Evolutionary conservation across 306 rosid species (phyloP), one percentile per base, ranked within the genome.

Genomic region (Malus fusca): DNA sequence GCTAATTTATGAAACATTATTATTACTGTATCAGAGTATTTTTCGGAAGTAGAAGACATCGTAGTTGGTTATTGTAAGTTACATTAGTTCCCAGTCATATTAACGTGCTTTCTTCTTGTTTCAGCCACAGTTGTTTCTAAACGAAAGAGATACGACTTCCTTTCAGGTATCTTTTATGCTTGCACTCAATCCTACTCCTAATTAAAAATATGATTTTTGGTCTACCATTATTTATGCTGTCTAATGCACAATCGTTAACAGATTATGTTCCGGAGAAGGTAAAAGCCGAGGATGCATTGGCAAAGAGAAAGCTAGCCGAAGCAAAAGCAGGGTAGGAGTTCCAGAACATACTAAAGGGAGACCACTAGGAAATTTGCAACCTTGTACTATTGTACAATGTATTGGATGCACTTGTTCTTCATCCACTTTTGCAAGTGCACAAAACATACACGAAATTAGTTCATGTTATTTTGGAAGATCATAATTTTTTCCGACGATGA

Each of bases 201-300:
- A 37, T 81, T 60, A 26, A 66, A 55, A 48, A 14, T 60, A 37
- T 53, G 8, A 75, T 62, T 28, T 70, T 78, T 58, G 37, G 35
- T 74, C 51, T 71, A 33, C 40, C 75, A 19, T 80, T 25, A 21
- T 51, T 73, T 61, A 21, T 55, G 59, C 46, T 31, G 28, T 59
- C 61, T 82, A 58, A 69, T 74, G 25, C 61, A 30, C 40, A 7
- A 65, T 70, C 55, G 31, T 80, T 71, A 67, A 66, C 68, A 95
- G 97, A 92, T 85, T 95, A 87, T 71, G 97, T 92, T 64, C 99
- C 97, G 0, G 91, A 88, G 87, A 88, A 83, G 79, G 43, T 92
- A 78, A 89, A 82, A 79, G 95, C 97, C 0, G 85, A 81, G 84
- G 92, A 92, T 80, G 98, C 97, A 58, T 67, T 90, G 84, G 84